These are phyloP conservation scores for Mucuna pruriens DNA, from an alignment of 306 rosid genomes.

Conservation along the genomic window DNA sequence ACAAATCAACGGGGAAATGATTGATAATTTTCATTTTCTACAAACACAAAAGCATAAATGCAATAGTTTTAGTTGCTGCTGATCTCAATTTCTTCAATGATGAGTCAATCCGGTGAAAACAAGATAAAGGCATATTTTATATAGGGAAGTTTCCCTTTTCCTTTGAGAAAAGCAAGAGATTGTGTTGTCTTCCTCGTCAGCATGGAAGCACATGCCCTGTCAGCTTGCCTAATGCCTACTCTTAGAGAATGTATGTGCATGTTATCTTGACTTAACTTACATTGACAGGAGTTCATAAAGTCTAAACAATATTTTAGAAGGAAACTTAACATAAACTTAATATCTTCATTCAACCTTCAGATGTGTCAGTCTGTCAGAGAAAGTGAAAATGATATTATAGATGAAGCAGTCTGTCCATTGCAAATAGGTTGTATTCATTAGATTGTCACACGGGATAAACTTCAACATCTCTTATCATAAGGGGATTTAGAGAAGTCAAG, in stretches of 20 bases:
- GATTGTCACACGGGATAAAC: neutral
- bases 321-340: neutral
- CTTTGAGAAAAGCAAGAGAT: neutral
- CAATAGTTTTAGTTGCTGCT: neutral
- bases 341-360: neutral
- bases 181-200: neutral
- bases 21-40: neutral
- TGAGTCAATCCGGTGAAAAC: neutral
- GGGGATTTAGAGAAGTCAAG: constrained; percentile 30
- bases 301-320: neutral
- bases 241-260: neutral
- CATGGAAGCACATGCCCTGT: neutral
- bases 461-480: neutral
- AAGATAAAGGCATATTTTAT: neutral
- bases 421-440: neutral
- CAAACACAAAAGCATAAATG: neutral
- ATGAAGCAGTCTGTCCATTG: neutral
- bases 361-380: neutral
- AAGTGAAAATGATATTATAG: neutral
- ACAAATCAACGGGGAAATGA: too few species aligned
- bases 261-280: neutral
- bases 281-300: neutral
- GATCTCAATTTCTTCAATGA: neutral
- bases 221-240: neutral
- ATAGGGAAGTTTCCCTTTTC: neutral